Base-by-base conservation (phyloP, 257 asterid species). In the Henckelia pumila region DNA sequence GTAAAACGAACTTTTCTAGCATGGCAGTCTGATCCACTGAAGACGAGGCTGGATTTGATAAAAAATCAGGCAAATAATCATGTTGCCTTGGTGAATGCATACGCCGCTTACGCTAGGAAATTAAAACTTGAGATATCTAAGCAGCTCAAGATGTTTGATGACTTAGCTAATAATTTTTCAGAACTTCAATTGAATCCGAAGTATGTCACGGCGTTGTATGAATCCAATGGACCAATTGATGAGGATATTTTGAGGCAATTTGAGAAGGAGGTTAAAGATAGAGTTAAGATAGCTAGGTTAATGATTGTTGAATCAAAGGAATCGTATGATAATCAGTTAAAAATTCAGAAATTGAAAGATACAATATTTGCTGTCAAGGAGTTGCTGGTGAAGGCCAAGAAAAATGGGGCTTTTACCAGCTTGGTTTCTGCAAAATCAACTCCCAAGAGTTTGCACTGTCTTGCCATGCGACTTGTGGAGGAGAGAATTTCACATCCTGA, bases 401-500 rank as follows among this genome's bases (percentile, higher is more conserved):
- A 82, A 78, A 93, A 85, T 74, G 96, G 96, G 64, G 95, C 95
- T 21, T 85, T 90, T 80, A 85, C 95, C 47, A 93, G 96, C 82
- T 59, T 81, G 67, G 85, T 89, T 69, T 81, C 98, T 44, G 95
- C 97, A 5, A 90, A 84, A 84, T 93, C 97, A 8, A 89, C 99
- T 76, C 99, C 99, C 47, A 93, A 93, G 91, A 93, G 99, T 75
- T 84, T 93, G 84, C 99, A 93, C 75, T 93, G 99, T 75, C 87
- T 93, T 50, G 96, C 99, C 0, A 93, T 93, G 99, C 80, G 99
- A 69, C 92, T 93, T 37, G 74, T 90, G 96, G 99, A 84, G 84
- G 99, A 90, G 92, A 80, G 97, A 75, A 93, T 93, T 70, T 84
- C 92, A 7, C 91, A 93, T 76, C 99, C 99, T 17, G 95, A 88